phyloP scores from a whole-genome alignment of 1,284 basidiomycete genomes.

The Tilletia caries region DNA sequence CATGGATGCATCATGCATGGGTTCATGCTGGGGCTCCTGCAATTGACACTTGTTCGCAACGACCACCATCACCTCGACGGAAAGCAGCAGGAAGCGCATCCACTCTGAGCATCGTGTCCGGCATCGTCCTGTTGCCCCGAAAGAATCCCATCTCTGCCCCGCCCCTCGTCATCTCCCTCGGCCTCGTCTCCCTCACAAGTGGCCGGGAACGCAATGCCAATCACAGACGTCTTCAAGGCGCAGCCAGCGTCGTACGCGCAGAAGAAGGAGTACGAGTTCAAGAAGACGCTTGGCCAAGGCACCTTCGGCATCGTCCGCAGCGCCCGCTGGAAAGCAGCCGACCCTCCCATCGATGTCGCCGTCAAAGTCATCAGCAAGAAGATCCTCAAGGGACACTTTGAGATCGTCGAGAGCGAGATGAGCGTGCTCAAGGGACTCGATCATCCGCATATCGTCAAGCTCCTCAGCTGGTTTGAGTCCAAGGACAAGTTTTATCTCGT shows the following conservation, averaged over 20 bases:
- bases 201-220: no score
- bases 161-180: no score
- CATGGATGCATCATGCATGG: no score
- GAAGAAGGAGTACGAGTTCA: constrained; percentile 52
- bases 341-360: constrained; percentile 45
- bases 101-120: no score
- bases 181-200: no score
- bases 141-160: no score
- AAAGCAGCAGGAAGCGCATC: no score
- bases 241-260: constrained; percentile 46
- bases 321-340: constrained; percentile 36
- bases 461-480: constrained; percentile 54
- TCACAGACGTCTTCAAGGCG: constrained; percentile 12
- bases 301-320: constrained; percentile 48
- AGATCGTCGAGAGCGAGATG: constrained; percentile 51
- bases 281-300: constrained; percentile 49
- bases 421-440: constrained; percentile 49
- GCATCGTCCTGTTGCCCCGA: no score
- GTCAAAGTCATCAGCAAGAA: constrained; percentile 52
- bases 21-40: no score
- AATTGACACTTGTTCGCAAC: no score
- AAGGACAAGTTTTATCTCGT: constrained; percentile 54
- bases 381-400: constrained; percentile 45
- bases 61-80: no score
- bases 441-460: constrained; percentile 60